phyloP scores from a whole-genome alignment of 1,139 yeast species.

The Taphrina communis region DNA sequence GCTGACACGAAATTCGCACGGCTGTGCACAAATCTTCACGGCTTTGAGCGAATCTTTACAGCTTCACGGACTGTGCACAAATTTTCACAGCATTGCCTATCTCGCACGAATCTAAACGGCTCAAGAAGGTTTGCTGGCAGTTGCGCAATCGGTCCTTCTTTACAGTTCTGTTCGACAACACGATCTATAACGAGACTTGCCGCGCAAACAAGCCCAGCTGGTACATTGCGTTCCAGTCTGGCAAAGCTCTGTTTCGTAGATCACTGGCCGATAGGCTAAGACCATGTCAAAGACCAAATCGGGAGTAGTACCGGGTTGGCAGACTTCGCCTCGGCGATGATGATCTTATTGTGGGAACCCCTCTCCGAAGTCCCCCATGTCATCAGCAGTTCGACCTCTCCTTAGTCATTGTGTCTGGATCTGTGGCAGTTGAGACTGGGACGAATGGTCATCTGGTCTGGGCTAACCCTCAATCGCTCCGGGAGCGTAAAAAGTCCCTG shows the following conservation, averaged over 20 bases:
- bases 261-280: constrained; percentile 5
- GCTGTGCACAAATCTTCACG: no score
- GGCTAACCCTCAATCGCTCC: no score
- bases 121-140: no score
- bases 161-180: no score
- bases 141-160: no score
- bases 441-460: no score
- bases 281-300: background rate
- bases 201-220: background rate
- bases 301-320: background rate
- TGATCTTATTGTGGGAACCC: background rate
- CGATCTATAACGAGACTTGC: background rate
- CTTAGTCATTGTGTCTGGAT: background rate
- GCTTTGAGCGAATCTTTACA: no score
- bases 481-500: no score
- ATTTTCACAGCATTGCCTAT: no score
- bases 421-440: background rate
- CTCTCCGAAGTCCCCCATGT: background rate
- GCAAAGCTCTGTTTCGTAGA: background rate
- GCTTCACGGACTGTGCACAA: no score
- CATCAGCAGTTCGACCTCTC: background rate
- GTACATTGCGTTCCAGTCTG: background rate
- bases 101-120: no score
- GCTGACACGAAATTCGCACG: no score
- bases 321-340: background rate